These are phyloP conservation scores for Chrysoporthe cubensis DNA, from an alignment of 2,329 filamentous ascomycete genomes.

Conservation along the genomic window DNA sequence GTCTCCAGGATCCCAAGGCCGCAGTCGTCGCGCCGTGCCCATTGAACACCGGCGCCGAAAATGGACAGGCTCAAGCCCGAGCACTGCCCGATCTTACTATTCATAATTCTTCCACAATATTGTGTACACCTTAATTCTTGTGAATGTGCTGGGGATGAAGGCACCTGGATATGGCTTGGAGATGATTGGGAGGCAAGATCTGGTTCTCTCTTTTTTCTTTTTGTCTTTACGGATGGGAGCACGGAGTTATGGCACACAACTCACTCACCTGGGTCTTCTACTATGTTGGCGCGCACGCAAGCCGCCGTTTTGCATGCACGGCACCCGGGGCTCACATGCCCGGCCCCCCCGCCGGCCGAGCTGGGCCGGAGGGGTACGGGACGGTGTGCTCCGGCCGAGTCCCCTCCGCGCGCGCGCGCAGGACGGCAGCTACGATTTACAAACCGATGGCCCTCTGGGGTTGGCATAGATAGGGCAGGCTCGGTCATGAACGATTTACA, in stretches of 20 bases:
- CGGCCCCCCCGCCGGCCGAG: too few species aligned
- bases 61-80: background rate
- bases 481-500: slow-evolving; percentile 12
- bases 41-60: background rate
- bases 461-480: background rate
- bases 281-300: background rate
- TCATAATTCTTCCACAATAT: slow-evolving; percentile 25
- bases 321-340: slow-evolving; percentile 16
- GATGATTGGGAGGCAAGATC: slow-evolving; percentile 18
- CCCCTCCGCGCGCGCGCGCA: background rate
- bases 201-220: background rate
- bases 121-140: slow-evolving; percentile 28
- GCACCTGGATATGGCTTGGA: slow-evolving; percentile 23
- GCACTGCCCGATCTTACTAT: background rate
- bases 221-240: slow-evolving; percentile 5
- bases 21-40: background rate
- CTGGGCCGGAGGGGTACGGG: too few species aligned
- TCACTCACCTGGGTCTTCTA: background rate
- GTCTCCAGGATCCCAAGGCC: background rate
- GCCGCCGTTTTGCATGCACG: background rate
- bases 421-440: slow-evolving; percentile 5
- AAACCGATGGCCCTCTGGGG: background rate
- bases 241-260: background rate
- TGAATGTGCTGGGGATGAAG: slow-evolving; percentile 5
- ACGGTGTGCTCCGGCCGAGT: too few species aligned